Conservation (phyloP, 2,329 filamentous ascomycete genomes). For the Cladophialophora bantiana region DNA sequence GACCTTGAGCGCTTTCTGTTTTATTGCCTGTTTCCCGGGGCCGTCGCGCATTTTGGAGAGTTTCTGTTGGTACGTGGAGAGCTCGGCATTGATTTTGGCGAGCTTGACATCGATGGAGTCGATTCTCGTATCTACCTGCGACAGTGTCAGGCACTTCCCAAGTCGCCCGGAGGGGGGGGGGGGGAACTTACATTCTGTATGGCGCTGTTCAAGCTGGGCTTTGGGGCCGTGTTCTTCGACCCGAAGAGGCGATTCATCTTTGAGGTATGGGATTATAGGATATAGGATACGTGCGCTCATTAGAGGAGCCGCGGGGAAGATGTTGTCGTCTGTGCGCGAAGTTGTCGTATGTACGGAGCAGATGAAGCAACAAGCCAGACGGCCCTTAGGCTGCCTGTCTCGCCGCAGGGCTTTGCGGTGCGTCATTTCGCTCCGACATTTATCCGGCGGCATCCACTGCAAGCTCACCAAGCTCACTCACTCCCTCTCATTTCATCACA, state of each 20-base stretch:
- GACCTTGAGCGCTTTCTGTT: slow-evolving; percentile 92
- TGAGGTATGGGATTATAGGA: neutral
- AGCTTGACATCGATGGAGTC: slow-evolving; percentile 93
- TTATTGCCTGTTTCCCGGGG: slow-evolving; percentile 89
- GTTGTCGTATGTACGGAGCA: neutral
- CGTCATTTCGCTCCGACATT: slow-evolving; percentile 13
- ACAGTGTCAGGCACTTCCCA: slow-evolving; percentile 7
- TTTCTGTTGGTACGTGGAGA: slow-evolving; percentile 84
- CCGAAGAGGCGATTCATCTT: slow-evolving; percentile 80
- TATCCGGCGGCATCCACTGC: neutral
- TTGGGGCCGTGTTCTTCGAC: slow-evolving; percentile 82
- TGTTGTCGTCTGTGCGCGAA: neutral
- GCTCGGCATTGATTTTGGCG: slow-evolving; percentile 87
- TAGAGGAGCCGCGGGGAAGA: neutral
- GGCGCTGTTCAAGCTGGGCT: slow-evolving; percentile 83
- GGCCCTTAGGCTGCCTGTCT: neutral
- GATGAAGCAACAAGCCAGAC: neutral
- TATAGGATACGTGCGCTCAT: neutral
- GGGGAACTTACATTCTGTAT: slow-evolving; percentile 72
- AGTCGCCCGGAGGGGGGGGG: neutral
- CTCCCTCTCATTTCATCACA: neutral
- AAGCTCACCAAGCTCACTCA: neutral
- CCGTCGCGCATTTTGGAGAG: slow-evolving; percentile 94
- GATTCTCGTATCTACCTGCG: slow-evolving; percentile 77
- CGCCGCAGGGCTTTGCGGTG: neutral